Evolutionary conservation across 352 stramenopile species (phyloP).

Genomic region (Phytopythium montanum): DNA sequence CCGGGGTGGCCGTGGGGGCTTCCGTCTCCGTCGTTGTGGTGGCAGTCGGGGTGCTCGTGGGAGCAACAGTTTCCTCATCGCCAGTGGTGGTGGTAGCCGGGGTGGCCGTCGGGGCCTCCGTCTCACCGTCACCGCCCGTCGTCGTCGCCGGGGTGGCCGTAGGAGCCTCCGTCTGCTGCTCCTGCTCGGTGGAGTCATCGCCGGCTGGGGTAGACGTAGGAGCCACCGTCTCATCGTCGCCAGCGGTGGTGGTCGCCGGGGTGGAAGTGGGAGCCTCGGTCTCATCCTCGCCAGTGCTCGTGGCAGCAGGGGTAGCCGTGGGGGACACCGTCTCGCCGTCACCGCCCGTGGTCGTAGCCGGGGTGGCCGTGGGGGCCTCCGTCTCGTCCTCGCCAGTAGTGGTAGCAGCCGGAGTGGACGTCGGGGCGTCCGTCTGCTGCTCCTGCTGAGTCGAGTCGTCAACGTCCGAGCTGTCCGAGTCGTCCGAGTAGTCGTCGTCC

Average conservation of each 20-base stretch:
- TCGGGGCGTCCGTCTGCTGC: conserved; percentile 17
- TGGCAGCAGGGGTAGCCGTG: conserved; percentile 4
- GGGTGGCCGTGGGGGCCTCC: conserved; percentile 10
- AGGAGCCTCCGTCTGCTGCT: conserved; percentile 16
- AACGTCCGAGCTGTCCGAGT: not conserved
- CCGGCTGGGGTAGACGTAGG: conserved; percentile 1
- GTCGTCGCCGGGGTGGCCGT: conserved; percentile 5
- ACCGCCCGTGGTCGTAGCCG: not conserved
- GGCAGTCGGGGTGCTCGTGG: conserved; percentile 3
- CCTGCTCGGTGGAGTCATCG: conserved; percentile 1
- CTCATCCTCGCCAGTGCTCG: not conserved
- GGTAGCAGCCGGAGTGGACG: conserved; percentile 3
- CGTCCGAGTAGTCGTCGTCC: not conserved
- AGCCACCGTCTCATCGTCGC: not conserved
- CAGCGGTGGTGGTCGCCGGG: not conserved
- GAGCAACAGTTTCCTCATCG: conserved; percentile 1
- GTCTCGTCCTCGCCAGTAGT: conserved; percentile 2
- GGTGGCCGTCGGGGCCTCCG: conserved; percentile 10
- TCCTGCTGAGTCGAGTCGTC: conserved; percentile 1
- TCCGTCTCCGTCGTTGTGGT: conserved; percentile 9
- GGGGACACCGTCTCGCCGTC: conserved; percentile 4
- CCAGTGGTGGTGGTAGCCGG: not conserved
- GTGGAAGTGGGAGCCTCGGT: conserved; percentile 5
- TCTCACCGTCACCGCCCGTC: not conserved
- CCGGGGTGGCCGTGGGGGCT: conserved; percentile 8